Percentiles rank a stretch among this genome's conserved stretches.
These are phyloP conservation scores for Fusarium incarnatum DNA, from an alignment of 2,329 filamentous ascomycete species.

Conservation along the genomic window DNA sequence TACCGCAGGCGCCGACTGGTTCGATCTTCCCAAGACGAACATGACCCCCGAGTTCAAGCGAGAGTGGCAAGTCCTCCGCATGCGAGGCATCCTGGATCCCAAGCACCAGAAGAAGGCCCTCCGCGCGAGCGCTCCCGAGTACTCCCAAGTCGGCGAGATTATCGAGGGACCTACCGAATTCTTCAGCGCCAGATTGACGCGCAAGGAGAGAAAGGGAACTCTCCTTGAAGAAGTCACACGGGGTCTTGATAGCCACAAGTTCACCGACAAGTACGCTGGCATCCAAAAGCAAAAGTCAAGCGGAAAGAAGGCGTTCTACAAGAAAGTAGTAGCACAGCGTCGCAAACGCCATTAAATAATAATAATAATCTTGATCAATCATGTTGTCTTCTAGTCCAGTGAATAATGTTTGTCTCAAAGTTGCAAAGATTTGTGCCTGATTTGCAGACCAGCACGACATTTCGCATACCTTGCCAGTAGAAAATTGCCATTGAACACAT, in stretches of 20 bases:
- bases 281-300: conserved; percentile 86
- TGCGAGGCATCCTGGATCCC: conserved; percentile 88
- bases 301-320: conserved; percentile 91
- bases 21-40: conserved; percentile 84
- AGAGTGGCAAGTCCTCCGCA: conserved; percentile 88
- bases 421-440: neutral
- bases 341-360: conserved; percentile 47
- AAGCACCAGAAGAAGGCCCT: conserved; percentile 94
- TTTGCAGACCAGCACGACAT: neutral
- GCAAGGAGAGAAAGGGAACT: conserved; percentile 88
- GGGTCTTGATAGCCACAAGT: conserved; percentile 67
- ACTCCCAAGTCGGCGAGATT: conserved; percentile 88
- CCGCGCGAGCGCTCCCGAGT: conserved; percentile 76
- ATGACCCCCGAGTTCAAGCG: conserved; percentile 87
- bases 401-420: neutral
- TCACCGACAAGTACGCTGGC: conserved; percentile 87
- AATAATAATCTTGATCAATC: conserved; percentile 6
- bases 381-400: neutral
- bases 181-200: conserved; percentile 81
- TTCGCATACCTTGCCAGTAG: neutral
- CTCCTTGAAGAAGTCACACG: conserved; percentile 84
- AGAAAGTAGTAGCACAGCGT: conserved; percentile 71
- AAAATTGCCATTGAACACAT: neutral
- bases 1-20: conserved; percentile 86
- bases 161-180: conserved; percentile 91